A percentile compares a stretch with the other conserved stretches of the same genome.
Evolutionary conservation across 768 basidiomycete species (phyloP).

Genomic region (Russula dissimulans): DNA sequence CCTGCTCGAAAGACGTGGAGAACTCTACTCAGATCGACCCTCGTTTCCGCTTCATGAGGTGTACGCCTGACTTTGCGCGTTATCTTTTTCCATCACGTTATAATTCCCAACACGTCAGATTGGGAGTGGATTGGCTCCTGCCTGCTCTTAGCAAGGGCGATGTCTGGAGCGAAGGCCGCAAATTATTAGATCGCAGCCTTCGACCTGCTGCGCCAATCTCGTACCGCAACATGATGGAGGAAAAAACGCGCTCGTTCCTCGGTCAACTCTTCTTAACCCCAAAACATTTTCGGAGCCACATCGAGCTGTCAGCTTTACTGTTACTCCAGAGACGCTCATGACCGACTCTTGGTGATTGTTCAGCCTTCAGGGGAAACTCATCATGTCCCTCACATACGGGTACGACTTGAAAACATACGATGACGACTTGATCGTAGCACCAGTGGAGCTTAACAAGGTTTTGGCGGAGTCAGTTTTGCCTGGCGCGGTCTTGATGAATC

Average conservation of each 20-base stretch:
- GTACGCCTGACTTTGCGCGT: neutral
- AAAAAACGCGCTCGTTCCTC: neutral
- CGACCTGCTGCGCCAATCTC: neutral
- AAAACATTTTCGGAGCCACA: neutral
- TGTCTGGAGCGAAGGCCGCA: neutral
- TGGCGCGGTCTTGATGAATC: neutral
- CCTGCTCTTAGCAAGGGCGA: neutral
- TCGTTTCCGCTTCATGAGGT: neutral
- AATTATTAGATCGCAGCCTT: conserved; percentile 4
- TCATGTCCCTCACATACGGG: conserved; percentile 8
- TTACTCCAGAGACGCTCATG: neutral
- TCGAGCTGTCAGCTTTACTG: neutral
- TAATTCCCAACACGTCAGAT: neutral
- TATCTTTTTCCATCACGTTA: neutral
- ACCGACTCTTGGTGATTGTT: neutral
- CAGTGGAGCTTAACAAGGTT: neutral
- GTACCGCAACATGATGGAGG: neutral
- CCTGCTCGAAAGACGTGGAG: conserved; percentile 44
- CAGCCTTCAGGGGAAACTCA: conserved; percentile 2
- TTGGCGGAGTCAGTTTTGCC: neutral
- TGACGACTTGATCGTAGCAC: neutral
- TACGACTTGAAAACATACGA: neutral
- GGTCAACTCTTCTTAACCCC: neutral
- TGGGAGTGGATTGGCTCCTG: neutral
- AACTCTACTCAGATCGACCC: conserved; percentile 18